Evolutionary conservation across 2,329 filamentous ascomycete genomes (phyloP).

Genomic region (Fusarium guadeloupense): DNA sequence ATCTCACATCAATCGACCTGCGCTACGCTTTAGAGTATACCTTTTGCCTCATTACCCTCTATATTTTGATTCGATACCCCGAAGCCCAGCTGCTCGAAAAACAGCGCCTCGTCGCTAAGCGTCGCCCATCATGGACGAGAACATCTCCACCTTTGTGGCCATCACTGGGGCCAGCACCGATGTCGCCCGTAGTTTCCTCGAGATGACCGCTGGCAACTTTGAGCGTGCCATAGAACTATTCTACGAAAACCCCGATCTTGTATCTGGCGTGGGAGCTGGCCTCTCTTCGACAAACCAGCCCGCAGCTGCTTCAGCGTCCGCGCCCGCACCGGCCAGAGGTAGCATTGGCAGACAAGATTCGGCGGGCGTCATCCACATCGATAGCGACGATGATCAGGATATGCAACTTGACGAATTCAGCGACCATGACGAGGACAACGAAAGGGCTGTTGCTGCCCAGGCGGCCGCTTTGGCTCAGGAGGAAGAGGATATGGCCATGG

Average conservation of each 20-base stretch:
- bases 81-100: not conserved
- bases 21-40: not conserved
- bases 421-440: constrained; percentile 52
- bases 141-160: constrained; percentile 79
- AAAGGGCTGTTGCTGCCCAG: constrained; percentile 52
- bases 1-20: constrained; percentile 3
- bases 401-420: constrained; percentile 53
- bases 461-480: constrained; percentile 63
- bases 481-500: constrained; percentile 94
- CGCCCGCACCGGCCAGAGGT: constrained; percentile 43
- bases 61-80: not conserved
- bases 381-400: constrained; percentile 53
- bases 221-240: constrained; percentile 89
- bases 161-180: constrained; percentile 80
- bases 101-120: constrained; percentile 1
- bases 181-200: constrained; percentile 83
- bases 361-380: constrained; percentile 68
- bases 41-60: not conserved
- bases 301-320: constrained; percentile 26
- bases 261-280: constrained; percentile 49
- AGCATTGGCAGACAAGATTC: constrained; percentile 48
- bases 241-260: constrained; percentile 84
- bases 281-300: constrained; percentile 36
- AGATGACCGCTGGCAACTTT: constrained; percentile 83
- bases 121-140: constrained; percentile 68